These are phyloP conservation scores for Aspergillus eucalypticola DNA, from an alignment of 2,329 filamentous ascomycete genomes.

Conservation along the genomic window DNA sequence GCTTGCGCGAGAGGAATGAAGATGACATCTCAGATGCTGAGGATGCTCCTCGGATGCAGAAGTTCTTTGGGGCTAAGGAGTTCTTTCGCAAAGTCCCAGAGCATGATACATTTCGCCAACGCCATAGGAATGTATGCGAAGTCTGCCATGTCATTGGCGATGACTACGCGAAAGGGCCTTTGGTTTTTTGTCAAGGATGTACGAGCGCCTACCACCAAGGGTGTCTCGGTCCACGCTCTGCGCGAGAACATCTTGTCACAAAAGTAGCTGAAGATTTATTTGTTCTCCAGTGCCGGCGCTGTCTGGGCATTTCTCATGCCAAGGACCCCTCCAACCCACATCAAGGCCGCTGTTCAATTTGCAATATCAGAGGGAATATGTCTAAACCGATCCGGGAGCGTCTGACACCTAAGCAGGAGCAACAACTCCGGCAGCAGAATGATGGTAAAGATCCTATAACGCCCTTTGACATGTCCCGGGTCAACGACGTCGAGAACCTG, in stretches of 20 bases:
- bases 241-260: conserved; percentile 83
- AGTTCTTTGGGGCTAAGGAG: conserved; percentile 67
- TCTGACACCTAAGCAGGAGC: conserved; percentile 76
- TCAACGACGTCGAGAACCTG: conserved; percentile 76
- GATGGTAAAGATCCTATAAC: conserved; percentile 74
- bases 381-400: conserved; percentile 73
- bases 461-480: conserved; percentile 58
- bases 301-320: conserved; percentile 67
- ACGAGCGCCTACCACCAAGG: conserved; percentile 77
- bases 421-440: conserved; percentile 78
- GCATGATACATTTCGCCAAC: conserved; percentile 66
- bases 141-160: conserved; percentile 63
- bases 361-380: conserved; percentile 64
- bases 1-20: conserved; percentile 47
- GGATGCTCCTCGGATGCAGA: conserved; percentile 48
- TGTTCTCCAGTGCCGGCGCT: conserved; percentile 86
- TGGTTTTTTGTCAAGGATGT: conserved; percentile 91
- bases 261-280: conserved; percentile 77
- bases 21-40: conserved; percentile 42
- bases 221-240: conserved; percentile 73
- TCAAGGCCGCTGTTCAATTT: conserved; percentile 70
- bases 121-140: conserved; percentile 72
- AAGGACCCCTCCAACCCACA: conserved; percentile 71
- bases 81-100: conserved; percentile 64
- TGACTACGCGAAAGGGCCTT: conserved; percentile 61